Percentiles rank a stretch among this genome's conserved stretches.
These are phyloP conservation scores for Agaricus sinodeliciosus DNA, from an alignment of 768 basidiomycete genomes.

Conservation along the genomic window DNA sequence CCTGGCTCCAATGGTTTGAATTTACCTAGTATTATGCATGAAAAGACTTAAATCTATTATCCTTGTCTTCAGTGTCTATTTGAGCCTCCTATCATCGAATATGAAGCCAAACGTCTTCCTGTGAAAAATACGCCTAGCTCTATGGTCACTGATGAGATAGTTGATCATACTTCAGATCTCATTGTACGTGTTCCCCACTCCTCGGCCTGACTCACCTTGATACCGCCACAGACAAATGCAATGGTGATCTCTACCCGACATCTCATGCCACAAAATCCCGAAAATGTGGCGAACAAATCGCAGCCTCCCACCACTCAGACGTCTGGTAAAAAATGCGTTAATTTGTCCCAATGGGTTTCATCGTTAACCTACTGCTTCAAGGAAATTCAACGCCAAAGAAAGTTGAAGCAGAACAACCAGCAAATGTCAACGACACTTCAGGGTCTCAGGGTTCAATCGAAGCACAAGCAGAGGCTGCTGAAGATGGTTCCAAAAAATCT, in stretches of 20 bases:
- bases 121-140: slow-evolving; percentile 33
- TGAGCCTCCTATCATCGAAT: slow-evolving; percentile 89
- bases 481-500: slow-evolving; percentile 12
- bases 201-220: slow-evolving; percentile 3
- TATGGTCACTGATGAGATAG: slow-evolving; percentile 72
- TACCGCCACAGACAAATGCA: slow-evolving; percentile 63
- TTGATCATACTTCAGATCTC: slow-evolving; percentile 46
- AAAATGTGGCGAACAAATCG: slow-evolving; percentile 17
- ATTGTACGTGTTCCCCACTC: slow-evolving; percentile 31
- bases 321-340: neutral
- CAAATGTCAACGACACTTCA: neutral
- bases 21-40: neutral
- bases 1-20: slow-evolving; percentile 81
- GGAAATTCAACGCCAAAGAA: slow-evolving; percentile 11
- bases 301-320: slow-evolving; percentile 16
- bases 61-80: slow-evolving; percentile 68
- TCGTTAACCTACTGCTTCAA: neutral
- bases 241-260: slow-evolving; percentile 91
- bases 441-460: slow-evolving; percentile 7
- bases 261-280: slow-evolving; percentile 40
- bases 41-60: slow-evolving; percentile 2
- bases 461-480: slow-evolving; percentile 3
- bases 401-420: slow-evolving; percentile 2
- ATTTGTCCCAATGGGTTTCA: neutral
- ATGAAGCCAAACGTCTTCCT: slow-evolving; percentile 59